Percentiles rank a stretch among this genome's conserved stretches.
Evolutionary conservation across 2,329 filamentous ascomycete genomes (phyloP).

Genomic region (Sodiomyces alkalinus): DNA sequence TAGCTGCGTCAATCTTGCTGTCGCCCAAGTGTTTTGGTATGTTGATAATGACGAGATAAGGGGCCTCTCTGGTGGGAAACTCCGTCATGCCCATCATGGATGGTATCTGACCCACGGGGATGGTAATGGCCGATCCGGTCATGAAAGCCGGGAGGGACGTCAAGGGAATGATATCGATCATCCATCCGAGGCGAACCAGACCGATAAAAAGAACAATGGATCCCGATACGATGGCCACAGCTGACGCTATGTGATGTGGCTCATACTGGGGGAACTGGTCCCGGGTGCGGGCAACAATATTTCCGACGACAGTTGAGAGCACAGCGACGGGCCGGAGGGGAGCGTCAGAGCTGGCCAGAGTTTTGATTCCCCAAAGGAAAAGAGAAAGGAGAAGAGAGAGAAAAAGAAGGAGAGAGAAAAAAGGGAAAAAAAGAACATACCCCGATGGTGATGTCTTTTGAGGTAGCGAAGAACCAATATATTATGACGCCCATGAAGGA

Average conservation of each 20-base stretch:
- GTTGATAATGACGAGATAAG: conserved; percentile 74
- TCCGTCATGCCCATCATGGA: conserved; percentile 64
- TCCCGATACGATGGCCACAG: conserved; percentile 64
- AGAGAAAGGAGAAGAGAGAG: conserved; percentile 3
- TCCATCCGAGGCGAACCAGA: conserved; percentile 66
- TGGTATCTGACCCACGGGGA: conserved; percentile 70
- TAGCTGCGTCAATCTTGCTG: conserved; percentile 62
- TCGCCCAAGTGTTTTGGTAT: conserved; percentile 56
- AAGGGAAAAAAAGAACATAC: conserved; percentile 30
- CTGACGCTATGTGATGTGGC: conserved; percentile 57
- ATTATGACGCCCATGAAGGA: conserved; percentile 91
- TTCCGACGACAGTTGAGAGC: conserved; percentile 80
- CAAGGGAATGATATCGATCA: conserved; percentile 86
- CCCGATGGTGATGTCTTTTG: conserved; percentile 95
- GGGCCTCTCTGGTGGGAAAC: conserved; percentile 60
- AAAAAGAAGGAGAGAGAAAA: not conserved
- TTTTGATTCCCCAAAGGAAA: too few relatives aligned
- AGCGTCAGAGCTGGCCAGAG: too few relatives aligned
- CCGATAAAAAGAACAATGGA: conserved; percentile 66
- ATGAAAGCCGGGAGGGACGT: conserved; percentile 89
- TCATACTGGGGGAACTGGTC: conserved; percentile 39
- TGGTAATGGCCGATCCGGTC: conserved; percentile 88
- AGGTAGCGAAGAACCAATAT: conserved; percentile 97
- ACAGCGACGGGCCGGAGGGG: conserved; percentile 91
- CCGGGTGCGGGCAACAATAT: conserved; percentile 54